These are phyloP conservation scores for Colletotrichum sp. DNA, from an alignment of 2,329 filamentous ascomycete species.

Conservation along the genomic window DNA sequence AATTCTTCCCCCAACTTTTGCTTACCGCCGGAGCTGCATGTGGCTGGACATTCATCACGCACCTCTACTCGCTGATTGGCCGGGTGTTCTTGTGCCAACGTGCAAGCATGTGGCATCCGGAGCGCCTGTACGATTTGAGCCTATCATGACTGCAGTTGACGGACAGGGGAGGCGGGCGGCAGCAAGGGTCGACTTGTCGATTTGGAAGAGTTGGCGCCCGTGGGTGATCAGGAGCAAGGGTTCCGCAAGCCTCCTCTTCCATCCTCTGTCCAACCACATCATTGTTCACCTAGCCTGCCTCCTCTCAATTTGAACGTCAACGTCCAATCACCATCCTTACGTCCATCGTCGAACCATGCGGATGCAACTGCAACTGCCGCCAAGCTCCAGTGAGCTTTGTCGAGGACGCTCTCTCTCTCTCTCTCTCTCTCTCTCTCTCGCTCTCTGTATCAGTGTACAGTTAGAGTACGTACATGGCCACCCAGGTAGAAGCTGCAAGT, in stretches of 20 bases:
- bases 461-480: neutral
- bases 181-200: slow-evolving; percentile 31
- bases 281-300: slow-evolving; percentile 31
- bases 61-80: slow-evolving; percentile 41
- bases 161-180: slow-evolving; percentile 23
- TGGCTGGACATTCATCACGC: slow-evolving; percentile 45
- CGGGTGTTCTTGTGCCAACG: slow-evolving; percentile 24
- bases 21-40: slow-evolving; percentile 53
- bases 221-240: slow-evolving; percentile 14
- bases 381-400: slow-evolving; percentile 22
- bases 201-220: slow-evolving; percentile 14
- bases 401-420: neutral
- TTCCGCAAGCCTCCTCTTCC: slow-evolving; percentile 3
- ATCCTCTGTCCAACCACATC: slow-evolving; percentile 24
- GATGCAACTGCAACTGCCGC: slow-evolving; percentile 31
- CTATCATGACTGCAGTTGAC: slow-evolving; percentile 33
- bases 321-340: slow-evolving; percentile 19
- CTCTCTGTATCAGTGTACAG: neutral
- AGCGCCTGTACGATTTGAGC: slow-evolving; percentile 9
- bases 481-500: neutral
- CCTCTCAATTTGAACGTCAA: slow-evolving; percentile 6
- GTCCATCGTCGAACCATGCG: slow-evolving; percentile 25
- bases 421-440: neutral
- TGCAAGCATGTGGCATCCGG: slow-evolving; percentile 25
- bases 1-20: slow-evolving; percentile 4